These are phyloP conservation scores for Aspergillus panamensis DNA, from an alignment of 495 filamentous ascomycete species.

Conservation along the genomic window DNA sequence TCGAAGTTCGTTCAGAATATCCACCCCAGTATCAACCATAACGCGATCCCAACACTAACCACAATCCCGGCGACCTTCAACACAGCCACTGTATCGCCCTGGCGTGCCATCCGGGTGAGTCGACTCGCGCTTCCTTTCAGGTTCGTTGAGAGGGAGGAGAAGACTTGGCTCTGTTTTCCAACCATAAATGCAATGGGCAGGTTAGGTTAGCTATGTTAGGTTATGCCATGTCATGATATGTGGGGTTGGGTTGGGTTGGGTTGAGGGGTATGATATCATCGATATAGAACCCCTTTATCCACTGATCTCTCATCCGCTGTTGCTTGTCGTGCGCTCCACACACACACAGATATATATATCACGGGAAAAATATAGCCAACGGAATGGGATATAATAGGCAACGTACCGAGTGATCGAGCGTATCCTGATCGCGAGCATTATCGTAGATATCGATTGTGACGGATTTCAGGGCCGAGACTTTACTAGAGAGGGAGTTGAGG, in stretches of 20 bases:
- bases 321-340: too few species aligned
- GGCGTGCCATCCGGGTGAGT: conserved; percentile 87
- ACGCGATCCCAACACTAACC: conserved; percentile 63
- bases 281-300: background rate
- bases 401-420: conserved; percentile 81
- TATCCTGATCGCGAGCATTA: conserved; percentile 78
- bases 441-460: conserved; percentile 99
- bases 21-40: conserved; percentile 70
- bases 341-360: too few species aligned
- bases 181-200: too few species aligned
- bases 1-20: conserved; percentile 56
- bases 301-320: too few species aligned
- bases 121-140: conserved; percentile 83
- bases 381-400: background rate
- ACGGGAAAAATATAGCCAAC: too few species aligned
- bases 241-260: too few species aligned
- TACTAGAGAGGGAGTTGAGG: conserved; percentile 82
- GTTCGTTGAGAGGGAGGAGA: conserved; percentile 52
- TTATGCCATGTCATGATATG: too few species aligned
- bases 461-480: conserved; percentile 85
- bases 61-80: conserved; percentile 85
- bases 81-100: conserved; percentile 86
- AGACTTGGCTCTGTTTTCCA: conserved; percentile 53
- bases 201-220: background rate
- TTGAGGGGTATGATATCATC: background rate